These are phyloP conservation scores for Gardenia jasminoides DNA, from an alignment of 257 asterid species.

Conservation along the genomic window DNA sequence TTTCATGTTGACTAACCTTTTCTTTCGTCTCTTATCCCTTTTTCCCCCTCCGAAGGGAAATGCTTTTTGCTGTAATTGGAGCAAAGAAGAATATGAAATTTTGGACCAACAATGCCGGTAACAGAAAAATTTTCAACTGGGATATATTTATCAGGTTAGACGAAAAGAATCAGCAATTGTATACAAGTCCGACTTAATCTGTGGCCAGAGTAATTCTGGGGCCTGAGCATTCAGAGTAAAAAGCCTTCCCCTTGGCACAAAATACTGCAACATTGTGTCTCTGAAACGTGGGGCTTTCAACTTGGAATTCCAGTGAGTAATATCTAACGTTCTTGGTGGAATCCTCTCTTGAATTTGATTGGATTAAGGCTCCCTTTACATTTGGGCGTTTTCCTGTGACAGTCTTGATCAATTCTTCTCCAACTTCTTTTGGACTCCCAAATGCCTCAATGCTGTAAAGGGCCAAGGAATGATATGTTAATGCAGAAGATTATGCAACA, in stretches of 20 bases:
- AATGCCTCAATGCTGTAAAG: constrained; percentile 67
- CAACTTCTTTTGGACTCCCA: constrained; percentile 85
- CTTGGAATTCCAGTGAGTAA: constrained; percentile 65
- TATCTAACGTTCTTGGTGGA: constrained; percentile 39
- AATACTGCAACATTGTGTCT: constrained; percentile 81
- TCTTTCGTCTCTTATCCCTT: no score
- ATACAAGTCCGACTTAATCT: constrained; percentile 46
- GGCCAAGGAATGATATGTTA: neutral
- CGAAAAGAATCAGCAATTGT: constrained; percentile 63
- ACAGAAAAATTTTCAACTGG: neutral
- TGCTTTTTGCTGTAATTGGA: neutral
- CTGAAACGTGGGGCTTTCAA: constrained; percentile 54
- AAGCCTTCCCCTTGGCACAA: constrained; percentile 58
- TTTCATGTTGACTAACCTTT: no score
- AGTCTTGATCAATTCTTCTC: constrained; percentile 54
- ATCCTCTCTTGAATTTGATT: constrained; percentile 57
- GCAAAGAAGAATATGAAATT: neutral
- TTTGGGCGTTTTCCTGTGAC: constrained; percentile 46
- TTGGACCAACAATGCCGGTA: neutral
- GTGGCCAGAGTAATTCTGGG: constrained; percentile 78
- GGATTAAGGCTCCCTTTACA: constrained; percentile 50
- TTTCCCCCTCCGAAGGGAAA: no score
- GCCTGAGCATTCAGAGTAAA: constrained; percentile 74
- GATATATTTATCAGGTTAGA: constrained; percentile 16
- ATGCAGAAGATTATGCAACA: no score